Evolutionary conservation across 2,329 filamentous ascomycete species (phyloP), one percentile per base, ranked within the genome.

Genomic region (Clarireedia monteithiana): DNA sequence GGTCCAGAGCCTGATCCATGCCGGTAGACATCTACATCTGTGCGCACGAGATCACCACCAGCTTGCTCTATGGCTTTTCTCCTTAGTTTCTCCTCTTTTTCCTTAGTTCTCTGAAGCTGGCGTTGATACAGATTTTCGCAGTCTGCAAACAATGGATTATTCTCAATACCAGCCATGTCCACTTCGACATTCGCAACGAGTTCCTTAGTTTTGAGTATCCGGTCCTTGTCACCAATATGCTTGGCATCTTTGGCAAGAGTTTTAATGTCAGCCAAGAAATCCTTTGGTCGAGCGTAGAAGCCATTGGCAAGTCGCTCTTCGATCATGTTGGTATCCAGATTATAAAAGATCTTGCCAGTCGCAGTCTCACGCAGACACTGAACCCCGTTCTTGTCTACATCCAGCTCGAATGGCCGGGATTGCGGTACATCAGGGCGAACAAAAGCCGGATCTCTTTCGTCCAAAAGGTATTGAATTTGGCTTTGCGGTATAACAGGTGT

Each of bases 221-320:
- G 80, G 60, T 95, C 88, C 64, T 85, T 84, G 65, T 97, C 92
- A n/a, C 87, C 89, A 57, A 85, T 81, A 10, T 84, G 85, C 68
- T 85, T 88, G 10, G 91, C 85, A 72, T 99, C 94, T 69, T 89
- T 92, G 23, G 86, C 86, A 5, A 99, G 75, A 38, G 85, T 82
- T 68, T 86, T 89, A 65, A 97, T 89, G 68, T 99, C 94, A 42
- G 85, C 84, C 50, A 95, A 73, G 68, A 96, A 99, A 68, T 96
- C 92, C 64, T 86, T 86, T 0, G 91, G 89, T 10, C 91, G 84
- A 64, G 91, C 89, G 72, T 99, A 99, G 72, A 90, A 99, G 5
- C 94, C 94, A 69, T 99, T 97, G 4, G 91, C 95, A 36, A 99
- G 77, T n/a, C 94, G 85, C 69, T 96, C 91, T 73, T 99, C 94